Conservation (phyloP, 2,329 filamentous ascomycete genomes). For the Dryadomyces quercivorus region DNA sequence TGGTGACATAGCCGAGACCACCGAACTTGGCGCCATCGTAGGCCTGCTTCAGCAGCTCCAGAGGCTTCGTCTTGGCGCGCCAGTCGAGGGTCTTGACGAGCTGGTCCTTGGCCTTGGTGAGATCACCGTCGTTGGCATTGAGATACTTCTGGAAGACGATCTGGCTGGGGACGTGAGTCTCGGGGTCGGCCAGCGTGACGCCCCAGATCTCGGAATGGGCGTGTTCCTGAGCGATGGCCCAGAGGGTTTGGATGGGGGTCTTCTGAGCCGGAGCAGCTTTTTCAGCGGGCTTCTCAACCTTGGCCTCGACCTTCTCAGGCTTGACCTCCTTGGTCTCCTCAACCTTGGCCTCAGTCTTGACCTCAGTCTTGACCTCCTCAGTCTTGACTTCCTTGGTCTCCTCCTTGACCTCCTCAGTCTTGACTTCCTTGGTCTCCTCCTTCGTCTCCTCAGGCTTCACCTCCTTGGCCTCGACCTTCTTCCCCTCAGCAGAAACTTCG, state of each 20-base stretch:
- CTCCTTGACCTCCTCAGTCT: neutral
- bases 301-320: neutral
- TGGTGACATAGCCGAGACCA: slow-evolving; percentile 69
- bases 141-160: slow-evolving; percentile 89
- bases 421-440: neutral
- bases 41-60: slow-evolving; percentile 48
- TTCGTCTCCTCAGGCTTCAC: neutral
- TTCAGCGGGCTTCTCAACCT: neutral
- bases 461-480: slow-evolving; percentile 4
- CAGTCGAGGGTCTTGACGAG: slow-evolving; percentile 69
- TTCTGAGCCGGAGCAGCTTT: neutral
- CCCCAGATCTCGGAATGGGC: slow-evolving; percentile 78
- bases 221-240: slow-evolving; percentile 13
- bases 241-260: slow-evolving; percentile 15
- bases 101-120: slow-evolving; percentile 64
- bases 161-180: slow-evolving; percentile 57
- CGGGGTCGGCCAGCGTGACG: slow-evolving; percentile 46
- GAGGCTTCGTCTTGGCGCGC: slow-evolving; percentile 65
- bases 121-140: slow-evolving; percentile 71
- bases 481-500: too few relatives aligned
- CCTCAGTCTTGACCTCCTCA: neutral
- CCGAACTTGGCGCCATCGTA: slow-evolving; percentile 62
- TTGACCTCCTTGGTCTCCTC: slow-evolving; percentile 6
- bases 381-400: neutral
- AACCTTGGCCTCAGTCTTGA: slow-evolving; percentile 2